Base-by-base conservation (phyloP, 2,329 filamentous ascomycete genomes). In the Cladosporium sp. region DNA sequence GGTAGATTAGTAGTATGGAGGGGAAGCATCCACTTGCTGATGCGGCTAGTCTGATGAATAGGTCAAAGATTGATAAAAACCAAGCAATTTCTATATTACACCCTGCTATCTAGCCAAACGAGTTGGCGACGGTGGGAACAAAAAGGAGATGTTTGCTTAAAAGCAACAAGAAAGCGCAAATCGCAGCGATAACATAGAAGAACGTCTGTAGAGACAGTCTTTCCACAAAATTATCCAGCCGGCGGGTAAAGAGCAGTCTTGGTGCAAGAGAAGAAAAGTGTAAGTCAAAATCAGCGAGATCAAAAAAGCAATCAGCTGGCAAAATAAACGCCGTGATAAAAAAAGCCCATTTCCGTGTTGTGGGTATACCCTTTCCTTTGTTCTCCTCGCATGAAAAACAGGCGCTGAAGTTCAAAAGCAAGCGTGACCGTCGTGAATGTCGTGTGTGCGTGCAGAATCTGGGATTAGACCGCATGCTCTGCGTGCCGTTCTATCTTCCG, bases 81-180 rank as follows among this genome's bases (percentile, higher is more conserved):
- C 50, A 34, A 52, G 50, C 50, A 52, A 52, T 52, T 25, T 25
- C 54, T 56, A 56, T 56, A 56, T 56, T 56, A 56, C 54, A 56
- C 54, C 54, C 54, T 11, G 30, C 30, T 56, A 56, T 56, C 42
- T 56, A 43, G 22, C 30, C 19, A 39, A 30, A 15, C 38, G 30
- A 34, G 30, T 34, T 8, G 30, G 30, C 30, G 30, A 34, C 11
- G 30, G 30, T 9, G 28, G 20, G 50, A 34, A 40, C 17, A 25
- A 55, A 30, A 17, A 12, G 22, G 43, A 47, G 28, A 47, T 3
- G 20, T 15, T 25, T 28, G 43, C 43, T 30, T n/a, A 30, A 47
- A 47, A 28, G 25, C 43, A 17, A 30, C 43, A 55, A 55, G 39
- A 34, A 28, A 55, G 19, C 25, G 17, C 49, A 51, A 51, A 45